Conservation (phyloP, 768 basidiomycete species). For the Agaricus sinodeliciosus region DNA sequence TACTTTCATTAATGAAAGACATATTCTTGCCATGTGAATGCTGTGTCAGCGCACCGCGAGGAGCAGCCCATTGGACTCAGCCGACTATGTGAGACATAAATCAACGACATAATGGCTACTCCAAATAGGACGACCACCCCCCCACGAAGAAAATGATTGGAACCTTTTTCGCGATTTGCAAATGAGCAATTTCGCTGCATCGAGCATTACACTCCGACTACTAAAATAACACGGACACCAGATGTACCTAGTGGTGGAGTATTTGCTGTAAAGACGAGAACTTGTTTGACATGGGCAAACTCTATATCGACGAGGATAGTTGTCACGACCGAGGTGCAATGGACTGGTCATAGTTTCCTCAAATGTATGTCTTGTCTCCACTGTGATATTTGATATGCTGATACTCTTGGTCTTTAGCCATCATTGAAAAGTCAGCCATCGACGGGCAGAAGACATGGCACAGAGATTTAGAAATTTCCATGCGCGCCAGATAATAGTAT, state of each 20-base stretch:
- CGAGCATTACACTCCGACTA: slow-evolving; percentile 72
- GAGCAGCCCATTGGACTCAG: no score
- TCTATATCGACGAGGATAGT: slow-evolving; percentile 68
- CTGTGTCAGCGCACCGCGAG: no score
- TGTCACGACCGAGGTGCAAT: slow-evolving; percentile 90
- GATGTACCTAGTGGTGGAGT: slow-evolving; percentile 93
- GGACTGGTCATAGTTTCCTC: slow-evolving; percentile 96
- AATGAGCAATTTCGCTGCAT: no score
- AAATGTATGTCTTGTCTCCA: slow-evolving; percentile 48
- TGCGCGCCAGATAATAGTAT: no score
- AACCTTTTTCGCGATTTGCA: no score
- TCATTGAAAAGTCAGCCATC: slow-evolving; percentile 87
- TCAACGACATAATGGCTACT: no score
- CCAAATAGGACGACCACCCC: no score
- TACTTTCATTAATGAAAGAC: no score
- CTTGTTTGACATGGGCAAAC: slow-evolving; percentile 93
- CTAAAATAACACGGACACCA: slow-evolving; percentile 89
- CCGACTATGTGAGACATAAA: no score
- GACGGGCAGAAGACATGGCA: slow-evolving; percentile 92
- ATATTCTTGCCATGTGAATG: no score
- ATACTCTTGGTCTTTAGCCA: slow-evolving; percentile 41
- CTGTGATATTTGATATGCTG: background rate
- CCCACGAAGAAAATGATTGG: no score
- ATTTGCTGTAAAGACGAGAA: slow-evolving; percentile 90
- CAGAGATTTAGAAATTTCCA: slow-evolving; percentile 71